Conservation (phyloP, 2,329 filamentous ascomycete genomes). For the Phialocephala sp. region DNA sequence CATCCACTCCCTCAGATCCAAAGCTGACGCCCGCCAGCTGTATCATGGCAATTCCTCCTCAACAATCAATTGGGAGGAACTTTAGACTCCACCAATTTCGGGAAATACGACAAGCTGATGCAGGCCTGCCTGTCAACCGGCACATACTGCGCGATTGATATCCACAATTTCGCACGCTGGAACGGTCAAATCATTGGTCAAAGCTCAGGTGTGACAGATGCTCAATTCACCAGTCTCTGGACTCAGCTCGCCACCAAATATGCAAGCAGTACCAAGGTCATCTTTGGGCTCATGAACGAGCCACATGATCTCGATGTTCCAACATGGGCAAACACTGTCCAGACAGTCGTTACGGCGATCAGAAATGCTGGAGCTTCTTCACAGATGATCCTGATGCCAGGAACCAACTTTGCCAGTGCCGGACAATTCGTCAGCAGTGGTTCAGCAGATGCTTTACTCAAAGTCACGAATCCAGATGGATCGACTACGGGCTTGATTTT, state of each 20-base stretch:
- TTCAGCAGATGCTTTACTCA: constrained; percentile 56
- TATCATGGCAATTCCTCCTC: constrained; percentile 64
- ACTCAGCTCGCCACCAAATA: constrained; percentile 63
- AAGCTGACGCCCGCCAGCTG: constrained; percentile 40
- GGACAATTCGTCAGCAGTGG: constrained; percentile 54
- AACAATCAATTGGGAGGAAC: constrained; percentile 54
- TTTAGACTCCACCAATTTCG: constrained; percentile 55
- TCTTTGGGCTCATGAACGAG: constrained; percentile 74
- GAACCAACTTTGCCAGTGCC: constrained; percentile 62
- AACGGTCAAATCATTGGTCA: constrained; percentile 68
- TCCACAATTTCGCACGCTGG: constrained; percentile 65
- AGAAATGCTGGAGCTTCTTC: constrained; percentile 62
- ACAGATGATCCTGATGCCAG: constrained; percentile 70
- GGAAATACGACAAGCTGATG: constrained; percentile 60
- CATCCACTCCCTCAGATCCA: constrained; percentile 69
- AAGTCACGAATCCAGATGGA: constrained; percentile 63
- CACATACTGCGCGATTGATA: constrained; percentile 63
- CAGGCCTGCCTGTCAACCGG: constrained; percentile 61
- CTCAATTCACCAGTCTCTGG: constrained; percentile 65
- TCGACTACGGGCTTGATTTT: constrained; percentile 58
- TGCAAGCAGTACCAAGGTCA: constrained; percentile 53
- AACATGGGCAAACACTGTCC: constrained; percentile 63
- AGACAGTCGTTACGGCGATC: constrained; percentile 68
- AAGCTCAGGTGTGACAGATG: constrained; percentile 58
- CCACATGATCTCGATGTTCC: constrained; percentile 47